Evolutionary conservation across 768 basidiomycete species (phyloP).

Genomic region (Termitomyces sp.): DNA sequence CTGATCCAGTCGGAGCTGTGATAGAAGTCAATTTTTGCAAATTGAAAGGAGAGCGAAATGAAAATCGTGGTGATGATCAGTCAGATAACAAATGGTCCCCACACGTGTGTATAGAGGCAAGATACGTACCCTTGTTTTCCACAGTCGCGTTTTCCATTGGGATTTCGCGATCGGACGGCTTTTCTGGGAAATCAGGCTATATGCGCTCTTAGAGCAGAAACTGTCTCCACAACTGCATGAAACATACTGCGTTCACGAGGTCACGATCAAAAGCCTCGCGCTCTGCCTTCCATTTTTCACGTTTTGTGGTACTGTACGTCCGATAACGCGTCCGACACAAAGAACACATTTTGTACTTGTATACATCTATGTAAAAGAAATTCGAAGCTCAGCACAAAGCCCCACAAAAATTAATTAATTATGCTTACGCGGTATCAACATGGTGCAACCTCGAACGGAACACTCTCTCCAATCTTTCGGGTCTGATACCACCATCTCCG

Average conservation of each 20-base stretch:
- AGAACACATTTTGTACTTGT: slow-evolving; percentile 42
- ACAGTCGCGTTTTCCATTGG: slow-evolving; percentile 17
- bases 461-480: slow-evolving; percentile 22
- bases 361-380: slow-evolving; percentile 20
- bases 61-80: neutral
- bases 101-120: neutral
- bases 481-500: neutral
- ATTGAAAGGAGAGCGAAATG: neutral
- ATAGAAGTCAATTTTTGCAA: slow-evolving; percentile 1
- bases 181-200: slow-evolving; percentile 29
- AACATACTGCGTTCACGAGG: slow-evolving; percentile 19
- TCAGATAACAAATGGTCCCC: neutral
- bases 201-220: neutral
- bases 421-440: slow-evolving; percentile 33
- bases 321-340: slow-evolving; percentile 48
- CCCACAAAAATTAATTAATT: neutral
- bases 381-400: neutral
- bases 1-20: slow-evolving; percentile 23
- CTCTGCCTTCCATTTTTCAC: slow-evolving; percentile 50
- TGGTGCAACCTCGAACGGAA: slow-evolving; percentile 56
- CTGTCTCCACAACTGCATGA: neutral
- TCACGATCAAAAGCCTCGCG: slow-evolving; percentile 40
- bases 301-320: slow-evolving; percentile 51
- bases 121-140: neutral
- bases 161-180: slow-evolving; percentile 32